phyloP scores from a whole-genome alignment of 2,329 filamentous ascomycete species.

The Xylariales sp. region DNA sequence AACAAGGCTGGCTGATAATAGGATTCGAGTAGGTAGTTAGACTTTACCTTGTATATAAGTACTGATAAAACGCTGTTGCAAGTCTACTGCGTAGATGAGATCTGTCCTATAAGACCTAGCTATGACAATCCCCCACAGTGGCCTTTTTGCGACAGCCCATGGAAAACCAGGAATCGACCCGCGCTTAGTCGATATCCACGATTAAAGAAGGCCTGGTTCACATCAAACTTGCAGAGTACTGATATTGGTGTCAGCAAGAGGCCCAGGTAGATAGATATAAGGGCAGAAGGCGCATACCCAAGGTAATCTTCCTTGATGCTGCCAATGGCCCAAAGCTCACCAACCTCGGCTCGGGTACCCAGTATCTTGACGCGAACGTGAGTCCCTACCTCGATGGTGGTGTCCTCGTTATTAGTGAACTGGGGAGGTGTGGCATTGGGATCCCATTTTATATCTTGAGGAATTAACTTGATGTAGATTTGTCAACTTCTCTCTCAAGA shows the following conservation, averaged over 20 bases:
- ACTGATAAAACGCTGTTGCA: constrained; percentile 37
- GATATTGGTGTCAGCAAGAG: constrained; percentile 29
- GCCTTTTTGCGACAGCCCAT: constrained; percentile 30
- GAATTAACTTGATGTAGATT: constrained; percentile 76
- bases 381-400: constrained; percentile 91
- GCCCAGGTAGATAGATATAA: neutral
- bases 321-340: constrained; percentile 95
- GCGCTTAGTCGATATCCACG: constrained; percentile 16
- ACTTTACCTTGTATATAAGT: constrained; percentile 44
- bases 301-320: constrained; percentile 91
- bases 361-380: constrained; percentile 95
- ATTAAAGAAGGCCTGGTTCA: constrained; percentile 17
- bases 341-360: constrained; percentile 91
- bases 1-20: constrained; percentile 22
- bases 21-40: constrained; percentile 25
- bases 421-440: constrained; percentile 96
- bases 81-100: constrained; percentile 36
- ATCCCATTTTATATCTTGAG: constrained; percentile 91
- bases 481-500: constrained; percentile 41
- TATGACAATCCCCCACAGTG: constrained; percentile 36
- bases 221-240: constrained; percentile 47
- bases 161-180: constrained; percentile 19
- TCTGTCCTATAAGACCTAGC: constrained; percentile 37
- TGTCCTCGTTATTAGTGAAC: constrained; percentile 94
- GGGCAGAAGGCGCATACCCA: constrained; percentile 59